These are phyloP conservation scores for Irpex sp. DNA, from an alignment of 1,284 basidiomycete genomes.

Conservation along the genomic window DNA sequence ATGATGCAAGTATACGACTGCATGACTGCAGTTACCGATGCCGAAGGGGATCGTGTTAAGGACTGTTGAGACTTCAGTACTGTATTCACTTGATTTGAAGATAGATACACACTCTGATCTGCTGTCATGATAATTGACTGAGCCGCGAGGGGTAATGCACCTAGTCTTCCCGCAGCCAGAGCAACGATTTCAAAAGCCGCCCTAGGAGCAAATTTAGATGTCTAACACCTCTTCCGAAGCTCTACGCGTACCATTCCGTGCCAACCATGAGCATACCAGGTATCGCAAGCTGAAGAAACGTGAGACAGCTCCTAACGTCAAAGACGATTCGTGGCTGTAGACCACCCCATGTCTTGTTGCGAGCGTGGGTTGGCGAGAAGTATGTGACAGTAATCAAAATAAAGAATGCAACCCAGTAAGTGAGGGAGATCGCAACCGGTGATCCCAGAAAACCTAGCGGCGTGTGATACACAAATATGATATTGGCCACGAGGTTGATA, in stretches of 20 bases:
- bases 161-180: conserved; percentile 68
- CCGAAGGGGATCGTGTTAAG: conserved; percentile 68
- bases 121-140: conserved; percentile 83
- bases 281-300: conserved; percentile 61
- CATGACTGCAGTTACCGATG: conserved; percentile 37
- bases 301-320: conserved; percentile 43
- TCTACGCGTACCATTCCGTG: conserved; percentile 61
- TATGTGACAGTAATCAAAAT: conserved; percentile 47
- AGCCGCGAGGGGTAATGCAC: conserved; percentile 62
- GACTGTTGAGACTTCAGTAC: conserved; percentile 33
- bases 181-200: conserved; percentile 80
- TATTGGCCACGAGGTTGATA: conserved; percentile 59
- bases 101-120: conserved; percentile 57
- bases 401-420: conserved; percentile 66
- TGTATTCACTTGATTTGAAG: not conserved
- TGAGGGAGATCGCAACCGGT: conserved; percentile 61
- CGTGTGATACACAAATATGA: conserved; percentile 58
- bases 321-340: conserved; percentile 44
- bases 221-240: not conserved
- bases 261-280: conserved; percentile 78
- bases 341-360: conserved; percentile 65
- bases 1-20: too few species aligned
- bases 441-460: conserved; percentile 60
- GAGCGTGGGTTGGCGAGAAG: conserved; percentile 47
- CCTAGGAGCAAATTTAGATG: conserved; percentile 34